phyloP scores from a whole-genome alignment of 129 eudicot species.

The Oenanthe sinensis region DNA sequence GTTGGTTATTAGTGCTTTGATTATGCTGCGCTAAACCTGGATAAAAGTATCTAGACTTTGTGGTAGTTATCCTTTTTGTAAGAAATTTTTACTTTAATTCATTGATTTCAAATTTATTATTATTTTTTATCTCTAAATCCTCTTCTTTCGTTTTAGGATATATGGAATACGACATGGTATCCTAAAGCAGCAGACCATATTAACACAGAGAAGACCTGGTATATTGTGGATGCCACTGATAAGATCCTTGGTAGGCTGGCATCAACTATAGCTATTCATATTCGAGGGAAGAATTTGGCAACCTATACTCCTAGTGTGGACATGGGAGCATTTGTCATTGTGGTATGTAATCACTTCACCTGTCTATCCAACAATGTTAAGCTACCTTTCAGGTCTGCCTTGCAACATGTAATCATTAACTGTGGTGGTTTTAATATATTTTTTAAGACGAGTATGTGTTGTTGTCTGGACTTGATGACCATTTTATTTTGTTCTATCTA shows the following conservation, averaged over 20 bases:
- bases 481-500: background rate
- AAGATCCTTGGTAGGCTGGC: constrained; percentile 65
- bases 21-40: background rate
- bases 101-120: background rate
- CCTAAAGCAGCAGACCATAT: constrained; percentile 90
- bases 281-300: constrained; percentile 83
- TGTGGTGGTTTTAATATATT: background rate
- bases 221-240: constrained; percentile 89
- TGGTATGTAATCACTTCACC: constrained; percentile 37
- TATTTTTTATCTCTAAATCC: background rate
- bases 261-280: constrained; percentile 57
- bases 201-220: constrained; percentile 80
- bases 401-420: background rate
- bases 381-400: background rate
- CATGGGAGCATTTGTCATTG: constrained; percentile 96
- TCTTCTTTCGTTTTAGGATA: constrained; percentile 48
- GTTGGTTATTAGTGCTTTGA: background rate
- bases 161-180: constrained; percentile 94
- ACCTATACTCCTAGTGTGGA: constrained; percentile 24
- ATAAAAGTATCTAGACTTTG: background rate
- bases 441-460: background rate
- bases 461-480: background rate
- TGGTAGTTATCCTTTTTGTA: background rate
- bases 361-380: background rate
- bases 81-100: background rate